phyloP scores from a whole-genome alignment of 768 basidiomycete species.

The Termitomyces sp. region DNA sequence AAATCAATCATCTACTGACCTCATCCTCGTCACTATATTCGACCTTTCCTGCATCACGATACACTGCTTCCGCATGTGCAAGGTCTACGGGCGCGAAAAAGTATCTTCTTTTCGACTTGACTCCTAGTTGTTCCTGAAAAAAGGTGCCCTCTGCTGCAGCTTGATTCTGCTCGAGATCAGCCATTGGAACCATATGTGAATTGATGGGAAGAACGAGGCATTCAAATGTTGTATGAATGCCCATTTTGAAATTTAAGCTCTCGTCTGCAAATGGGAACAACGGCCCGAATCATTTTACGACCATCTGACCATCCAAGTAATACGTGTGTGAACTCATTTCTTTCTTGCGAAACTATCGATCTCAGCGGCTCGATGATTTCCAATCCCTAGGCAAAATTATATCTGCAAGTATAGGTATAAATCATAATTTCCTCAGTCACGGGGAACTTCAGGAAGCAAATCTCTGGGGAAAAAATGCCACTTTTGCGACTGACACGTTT shows the following conservation, averaged over 20 bases:
- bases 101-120: constrained; percentile 33
- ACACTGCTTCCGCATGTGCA: constrained; percentile 41
- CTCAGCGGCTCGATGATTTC: neutral
- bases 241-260: neutral
- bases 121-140: constrained; percentile 34
- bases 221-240: neutral
- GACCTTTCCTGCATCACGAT: constrained; percentile 42
- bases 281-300: neutral
- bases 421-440: no score
- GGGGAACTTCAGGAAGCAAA: no score
- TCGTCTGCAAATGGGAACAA: neutral
- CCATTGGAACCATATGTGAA: neutral
- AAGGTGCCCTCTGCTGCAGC: constrained; percentile 29
- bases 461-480: no score
- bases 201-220: neutral
- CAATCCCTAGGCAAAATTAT: neutral
- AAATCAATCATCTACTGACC: constrained; percentile 12
- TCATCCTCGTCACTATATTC: constrained; percentile 46
- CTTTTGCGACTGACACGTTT: no score
- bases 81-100: constrained; percentile 45
- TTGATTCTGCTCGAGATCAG: constrained; percentile 6
- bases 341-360: neutral
- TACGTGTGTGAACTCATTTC: neutral
- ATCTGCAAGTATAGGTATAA: neutral
- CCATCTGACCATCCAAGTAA: neutral